These are phyloP conservation scores for Chaetomium cochliodes DNA, from an alignment of 495 filamentous ascomycete species.

Conservation along the genomic window DNA sequence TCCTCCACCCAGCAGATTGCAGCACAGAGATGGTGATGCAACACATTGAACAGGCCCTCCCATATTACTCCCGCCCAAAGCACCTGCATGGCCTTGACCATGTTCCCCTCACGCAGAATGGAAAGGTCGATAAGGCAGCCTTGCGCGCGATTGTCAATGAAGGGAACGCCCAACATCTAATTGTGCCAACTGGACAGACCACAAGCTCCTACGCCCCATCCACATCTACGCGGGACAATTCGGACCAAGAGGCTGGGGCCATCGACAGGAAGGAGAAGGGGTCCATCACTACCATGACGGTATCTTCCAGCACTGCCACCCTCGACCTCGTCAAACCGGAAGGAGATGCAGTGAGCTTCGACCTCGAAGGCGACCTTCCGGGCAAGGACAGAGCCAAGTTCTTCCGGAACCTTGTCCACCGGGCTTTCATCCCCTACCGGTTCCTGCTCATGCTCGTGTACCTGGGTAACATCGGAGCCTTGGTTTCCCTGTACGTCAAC, in stretches of 20 bases:
- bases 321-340: constrained; percentile 3
- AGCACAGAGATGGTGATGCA: constrained; percentile 12
- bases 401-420: not conserved
- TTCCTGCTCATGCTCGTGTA: not conserved
- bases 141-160: constrained; percentile 20
- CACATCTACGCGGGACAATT: too few relatives aligned
- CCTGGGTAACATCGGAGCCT: constrained; percentile 20
- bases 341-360: constrained; percentile 1
- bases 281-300: not conserved
- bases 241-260: not conserved
- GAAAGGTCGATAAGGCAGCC: constrained; percentile 42
- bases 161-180: not conserved
- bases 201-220: not conserved
- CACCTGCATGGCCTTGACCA: not conserved
- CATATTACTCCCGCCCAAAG: constrained; percentile 41
- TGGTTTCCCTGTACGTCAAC: constrained; percentile 25
- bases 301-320: not conserved
- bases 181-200: too few relatives aligned
- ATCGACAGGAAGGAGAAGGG: not conserved
- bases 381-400: not conserved
- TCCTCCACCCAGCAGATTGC: constrained; percentile 23
- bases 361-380: constrained; percentile 10
- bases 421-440: not conserved
- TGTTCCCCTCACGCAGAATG: constrained; percentile 40
- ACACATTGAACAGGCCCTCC: constrained; percentile 27